Evolutionary conservation across 352 stramenopile species (phyloP), one percentile per base, ranked within the genome.

Genomic region (Phytophthora pseudosyringae): DNA sequence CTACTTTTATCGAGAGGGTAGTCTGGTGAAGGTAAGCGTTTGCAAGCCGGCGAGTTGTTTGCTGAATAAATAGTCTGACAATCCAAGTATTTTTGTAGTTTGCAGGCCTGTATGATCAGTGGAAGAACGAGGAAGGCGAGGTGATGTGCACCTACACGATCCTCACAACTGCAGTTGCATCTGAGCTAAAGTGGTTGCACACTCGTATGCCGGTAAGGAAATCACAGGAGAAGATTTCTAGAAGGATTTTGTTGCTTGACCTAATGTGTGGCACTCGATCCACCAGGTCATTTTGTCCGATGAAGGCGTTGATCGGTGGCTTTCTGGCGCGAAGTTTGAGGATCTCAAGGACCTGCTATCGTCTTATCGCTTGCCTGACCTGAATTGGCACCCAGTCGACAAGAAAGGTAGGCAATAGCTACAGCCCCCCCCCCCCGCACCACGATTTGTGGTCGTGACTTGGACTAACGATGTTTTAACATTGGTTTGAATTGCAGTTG

Each of bases 21-120:
- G 47, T 1, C 64, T 66, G 4, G 75, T 93, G 52, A 93, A 91
- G 79, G 82, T 90, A 50, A 40, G 10, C 26, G 5, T 0, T 39
- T 21, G 21, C n/a, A 3, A 45, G 33, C 15, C 61, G 29, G 13
- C 36, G 28, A 25, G 11, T 45, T 38, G 51, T 36, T 18, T 31
- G 10, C 13, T 3, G 7, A 36, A 8, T 47, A 13, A 26, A 12
- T 4, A 28, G 26, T 16, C 41, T 61, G 21, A 46, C 28, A 59
- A 18, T 39, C 13, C 1, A 25, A 38, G 15, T 48, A 2, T 64
- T 13, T 48, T 29, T 59, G 26, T 59, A 94, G 82, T 90, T 97
- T 74, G 90, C 90, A 18, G 90, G 83, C 0, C 59, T 97, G 11
- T 97, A 95, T 47, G 90, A 97, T 52, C 78, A 73, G n/a, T 95